phyloP scores from a whole-genome alignment of 2,329 filamentous ascomycete species.

The Cytospora leucostoma region DNA sequence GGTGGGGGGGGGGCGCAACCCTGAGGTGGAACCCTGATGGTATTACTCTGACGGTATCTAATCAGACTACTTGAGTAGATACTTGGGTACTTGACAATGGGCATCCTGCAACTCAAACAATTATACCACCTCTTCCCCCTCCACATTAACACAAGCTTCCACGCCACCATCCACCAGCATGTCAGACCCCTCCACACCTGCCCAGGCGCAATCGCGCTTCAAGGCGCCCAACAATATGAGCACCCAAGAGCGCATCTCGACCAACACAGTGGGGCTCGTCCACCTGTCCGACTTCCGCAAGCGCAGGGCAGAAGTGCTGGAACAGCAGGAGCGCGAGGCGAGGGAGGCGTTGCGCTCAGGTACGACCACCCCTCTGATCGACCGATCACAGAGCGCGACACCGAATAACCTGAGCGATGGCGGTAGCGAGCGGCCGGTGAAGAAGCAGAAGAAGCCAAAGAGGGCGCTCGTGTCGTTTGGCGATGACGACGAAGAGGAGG shows the following conservation, averaged over 20 bases:
- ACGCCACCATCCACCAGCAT: constrained; percentile 34
- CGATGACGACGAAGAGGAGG: constrained; percentile 66
- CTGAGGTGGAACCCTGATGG: not conserved
- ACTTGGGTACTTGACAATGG: too few relatives aligned
- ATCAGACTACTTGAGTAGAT: too few relatives aligned
- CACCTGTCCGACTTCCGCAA: constrained; percentile 94
- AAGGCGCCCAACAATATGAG: constrained; percentile 69
- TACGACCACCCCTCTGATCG: constrained; percentile 41
- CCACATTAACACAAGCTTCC: not conserved
- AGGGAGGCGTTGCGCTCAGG: constrained; percentile 60
- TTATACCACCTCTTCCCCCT: constrained; percentile 1
- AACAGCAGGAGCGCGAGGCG: constrained; percentile 82
- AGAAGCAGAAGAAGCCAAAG: constrained; percentile 53
- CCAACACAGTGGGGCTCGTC: constrained; percentile 87
- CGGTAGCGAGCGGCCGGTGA: constrained; percentile 34
- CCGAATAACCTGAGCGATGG: constrained; percentile 46
- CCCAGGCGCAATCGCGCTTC: constrained; percentile 58
- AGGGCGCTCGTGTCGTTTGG: constrained; percentile 61
- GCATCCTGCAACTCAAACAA: not conserved
- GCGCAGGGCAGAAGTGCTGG: constrained; percentile 88
- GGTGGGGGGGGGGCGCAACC: not conserved
- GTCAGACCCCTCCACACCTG: constrained; percentile 39
- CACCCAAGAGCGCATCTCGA: constrained; percentile 79
- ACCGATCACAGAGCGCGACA: constrained; percentile 51
- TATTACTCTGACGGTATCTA: not conserved